Evolutionary conservation across 352 stramenopile genomes (phyloP).

Genomic region (Globisporangium abappressorium): DNA sequence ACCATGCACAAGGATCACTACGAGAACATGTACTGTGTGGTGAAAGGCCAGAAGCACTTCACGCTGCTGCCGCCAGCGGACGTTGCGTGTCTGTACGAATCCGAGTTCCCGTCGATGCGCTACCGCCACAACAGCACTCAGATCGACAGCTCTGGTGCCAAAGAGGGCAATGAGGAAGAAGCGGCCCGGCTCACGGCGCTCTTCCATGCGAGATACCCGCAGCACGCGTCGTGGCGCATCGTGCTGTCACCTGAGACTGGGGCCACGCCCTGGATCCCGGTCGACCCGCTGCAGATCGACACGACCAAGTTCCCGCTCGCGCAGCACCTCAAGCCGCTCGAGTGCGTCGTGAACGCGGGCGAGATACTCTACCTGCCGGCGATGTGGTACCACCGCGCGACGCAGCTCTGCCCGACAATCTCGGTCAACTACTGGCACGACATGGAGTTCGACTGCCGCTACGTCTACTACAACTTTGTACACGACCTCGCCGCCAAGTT

Average conservation of each 20-base stretch:
- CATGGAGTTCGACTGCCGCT: constrained; percentile 87
- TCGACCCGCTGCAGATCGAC: constrained; percentile 73
- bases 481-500: constrained; percentile 39
- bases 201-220: constrained; percentile 55
- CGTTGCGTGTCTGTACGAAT: constrained; percentile 89
- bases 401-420: constrained; percentile 69
- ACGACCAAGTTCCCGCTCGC: constrained; percentile 50
- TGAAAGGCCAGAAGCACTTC: constrained; percentile 95
- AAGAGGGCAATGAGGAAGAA: not conserved
- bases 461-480: constrained; percentile 86
- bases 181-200: constrained; percentile 31
- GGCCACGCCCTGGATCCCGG: constrained; percentile 75
- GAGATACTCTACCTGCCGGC: constrained; percentile 77
- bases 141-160: not conserved
- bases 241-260: constrained; percentile 43
- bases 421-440: constrained; percentile 90
- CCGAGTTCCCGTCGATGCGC: constrained; percentile 53
- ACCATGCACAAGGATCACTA: constrained; percentile 98
- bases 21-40: constrained; percentile 98
- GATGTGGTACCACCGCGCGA: constrained; percentile 85
- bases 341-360: constrained; percentile 66
- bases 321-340: constrained; percentile 41
- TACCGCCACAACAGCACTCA: constrained; percentile 42
- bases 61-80: constrained; percentile 87
- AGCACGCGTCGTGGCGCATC: constrained; percentile 47